These are phyloP conservation scores for Penicillium ochrochloron DNA, from an alignment of 495 filamentous ascomycete species.

Conservation along the genomic window DNA sequence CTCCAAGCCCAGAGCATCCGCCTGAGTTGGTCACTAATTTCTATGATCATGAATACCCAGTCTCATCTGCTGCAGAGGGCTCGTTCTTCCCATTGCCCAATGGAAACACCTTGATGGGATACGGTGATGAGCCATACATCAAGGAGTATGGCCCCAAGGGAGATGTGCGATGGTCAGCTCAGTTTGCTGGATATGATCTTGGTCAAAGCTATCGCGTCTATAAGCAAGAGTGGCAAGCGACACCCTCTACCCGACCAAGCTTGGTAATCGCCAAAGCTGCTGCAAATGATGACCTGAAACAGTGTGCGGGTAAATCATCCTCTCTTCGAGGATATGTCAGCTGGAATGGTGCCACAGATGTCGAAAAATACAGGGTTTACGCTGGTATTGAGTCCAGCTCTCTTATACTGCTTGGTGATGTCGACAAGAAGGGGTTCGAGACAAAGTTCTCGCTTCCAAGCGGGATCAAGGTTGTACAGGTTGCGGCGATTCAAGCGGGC, in stretches of 20 bases:
- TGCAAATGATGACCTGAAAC: background rate
- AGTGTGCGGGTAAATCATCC: constrained; percentile 11
- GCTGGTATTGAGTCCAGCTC: constrained; percentile 7
- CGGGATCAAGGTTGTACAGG: background rate
- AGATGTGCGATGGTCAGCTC: constrained; percentile 26
- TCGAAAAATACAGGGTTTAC: constrained; percentile 22
- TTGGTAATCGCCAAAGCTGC: constrained; percentile 4
- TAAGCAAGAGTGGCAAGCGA: constrained; percentile 28
- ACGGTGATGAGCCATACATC: constrained; percentile 40
- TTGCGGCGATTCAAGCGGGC: background rate
- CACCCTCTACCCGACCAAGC: constrained; percentile 15
- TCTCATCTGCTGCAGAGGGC: constrained; percentile 40
- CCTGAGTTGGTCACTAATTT: constrained; percentile 19
- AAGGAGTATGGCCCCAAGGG: constrained; percentile 39
- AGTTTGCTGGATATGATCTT: constrained; percentile 19
- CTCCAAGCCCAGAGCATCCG: constrained; percentile 21
- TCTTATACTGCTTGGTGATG: constrained; percentile 13
- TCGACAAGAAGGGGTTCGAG: constrained; percentile 12
- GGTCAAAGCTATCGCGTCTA: constrained; percentile 30
- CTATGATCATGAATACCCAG: constrained; percentile 23
- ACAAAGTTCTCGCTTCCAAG: constrained; percentile 6
- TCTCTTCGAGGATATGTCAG: constrained; percentile 22
- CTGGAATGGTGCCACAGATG: constrained; percentile 32
- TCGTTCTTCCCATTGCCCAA: constrained; percentile 34
- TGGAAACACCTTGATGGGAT: constrained; percentile 45